Evolutionary conservation across 2,329 filamentous ascomycete species (phyloP), one percentile per base, ranked within the genome.

Genomic region (Cladobotryum protrusum): DNA sequence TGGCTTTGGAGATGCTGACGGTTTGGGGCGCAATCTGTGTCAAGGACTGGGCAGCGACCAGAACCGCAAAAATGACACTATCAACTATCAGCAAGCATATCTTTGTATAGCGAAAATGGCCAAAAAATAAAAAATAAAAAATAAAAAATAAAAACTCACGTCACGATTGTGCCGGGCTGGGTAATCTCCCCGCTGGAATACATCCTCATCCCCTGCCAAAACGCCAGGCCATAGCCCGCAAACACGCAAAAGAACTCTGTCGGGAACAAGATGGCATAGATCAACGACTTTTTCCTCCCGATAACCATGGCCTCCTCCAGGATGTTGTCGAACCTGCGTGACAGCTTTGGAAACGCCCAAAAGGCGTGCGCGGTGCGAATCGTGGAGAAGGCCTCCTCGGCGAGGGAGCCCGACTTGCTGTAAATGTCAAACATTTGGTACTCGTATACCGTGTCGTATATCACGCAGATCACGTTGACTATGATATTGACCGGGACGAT

Each of bases 121-220:
- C 7, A 24, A 4, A 24, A 24, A n/a, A n/a, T n/a, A n/a, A 13
- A 13, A 42, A 18, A 19, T 18, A 19, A 42, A 5, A 18, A 18
- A 49, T n/a, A 12, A 29, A 76, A 66, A 7, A 73, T 59, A 8
- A 13, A 6, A 4, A 64, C 66, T 62, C 53, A 73, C 67, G 72
- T 76, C 24, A 77, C 69, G 9, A 78, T 69, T 1, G 67, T 69
- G 2, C 75, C 75, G 0, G 71, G 63, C n/a, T 72, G 56, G 0
- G 57, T 42, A 19, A 77, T 72, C 54, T 77, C 73, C 1, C 73
- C 74, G 1, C 58, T 59, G 3, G 66, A 56, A 40, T 70, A 72
- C 68, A 78, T 73, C 40, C 64, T 61, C 53, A 77, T 67, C 0
- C 75, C 76, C 51, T 77, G 72, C 74, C 75, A 78, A 50, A 78